Percentiles rank a stretch among this genome's conserved stretches.
These are phyloP conservation scores for Paecilomyces sp. DNA, from an alignment of 2,329 filamentous ascomycete species.

Conservation along the genomic window DNA sequence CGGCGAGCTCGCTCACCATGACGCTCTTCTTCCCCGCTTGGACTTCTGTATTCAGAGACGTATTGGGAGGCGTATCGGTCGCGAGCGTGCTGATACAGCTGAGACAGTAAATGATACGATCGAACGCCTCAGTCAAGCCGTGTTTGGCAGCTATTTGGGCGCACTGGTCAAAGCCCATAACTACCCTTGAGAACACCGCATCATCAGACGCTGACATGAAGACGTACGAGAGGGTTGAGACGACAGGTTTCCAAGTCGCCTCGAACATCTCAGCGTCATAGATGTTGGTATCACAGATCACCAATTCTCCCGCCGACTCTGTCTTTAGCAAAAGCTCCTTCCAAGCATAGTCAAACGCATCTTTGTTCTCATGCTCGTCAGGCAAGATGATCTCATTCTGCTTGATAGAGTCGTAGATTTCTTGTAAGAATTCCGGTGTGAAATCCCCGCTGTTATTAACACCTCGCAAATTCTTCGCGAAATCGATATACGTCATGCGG, in stretches of 20 bases:
- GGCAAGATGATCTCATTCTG: constrained; percentile 92
- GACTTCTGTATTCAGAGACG: constrained; percentile 87
- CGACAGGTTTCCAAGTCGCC: constrained; percentile 88
- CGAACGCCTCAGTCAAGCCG: constrained; percentile 73
- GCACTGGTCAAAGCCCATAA: constrained; percentile 93
- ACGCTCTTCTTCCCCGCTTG: constrained; percentile 86
- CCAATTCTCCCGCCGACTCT: constrained; percentile 63
- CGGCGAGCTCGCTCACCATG: constrained; percentile 97
- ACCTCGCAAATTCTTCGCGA: constrained; percentile 81
- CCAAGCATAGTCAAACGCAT: constrained; percentile 97
- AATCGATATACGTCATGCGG: constrained; percentile 79
- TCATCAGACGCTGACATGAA: constrained; percentile 99
- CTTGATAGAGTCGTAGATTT: constrained; percentile 86
- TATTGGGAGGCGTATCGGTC: constrained; percentile 69
- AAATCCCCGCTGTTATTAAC: constrained; percentile 85
- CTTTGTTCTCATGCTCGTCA: constrained; percentile 93
- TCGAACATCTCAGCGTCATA: constrained; percentile 98
- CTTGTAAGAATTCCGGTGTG: constrained; percentile 69
- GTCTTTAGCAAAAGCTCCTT: constrained; percentile 86
- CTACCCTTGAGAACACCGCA: constrained; percentile 85
- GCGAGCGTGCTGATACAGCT: constrained; percentile 86
- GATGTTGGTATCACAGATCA: constrained; percentile 81
- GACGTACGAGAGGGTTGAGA: constrained; percentile 92
- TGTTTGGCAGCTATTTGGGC: constrained; percentile 86
- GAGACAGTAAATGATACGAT: constrained; percentile 86